Evolutionary conservation across 495 filamentous ascomycete species (phyloP).

Genomic region (Penicillium simplicissimum): DNA sequence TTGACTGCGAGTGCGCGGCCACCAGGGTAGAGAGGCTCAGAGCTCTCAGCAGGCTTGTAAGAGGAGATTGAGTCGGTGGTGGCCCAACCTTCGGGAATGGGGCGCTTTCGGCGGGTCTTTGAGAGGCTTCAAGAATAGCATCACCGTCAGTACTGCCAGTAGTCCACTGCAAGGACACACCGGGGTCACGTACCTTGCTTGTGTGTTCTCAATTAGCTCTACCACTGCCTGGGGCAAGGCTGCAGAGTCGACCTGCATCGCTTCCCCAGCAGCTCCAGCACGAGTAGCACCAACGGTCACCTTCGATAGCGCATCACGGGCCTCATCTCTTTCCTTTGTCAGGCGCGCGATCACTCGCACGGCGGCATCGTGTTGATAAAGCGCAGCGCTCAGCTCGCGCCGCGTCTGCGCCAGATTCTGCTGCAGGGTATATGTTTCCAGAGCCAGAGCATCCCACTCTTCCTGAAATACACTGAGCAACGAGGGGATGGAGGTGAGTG

Average conservation of each 20-base stretch:
- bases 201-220: slow-evolving; percentile 73
- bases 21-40: slow-evolving; percentile 64
- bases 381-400: slow-evolving; percentile 87
- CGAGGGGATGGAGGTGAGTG: slow-evolving; percentile 95
- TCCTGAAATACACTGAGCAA: slow-evolving; percentile 95
- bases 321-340: slow-evolving; percentile 87
- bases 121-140: slow-evolving; percentile 62
- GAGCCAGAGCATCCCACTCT: slow-evolving; percentile 92
- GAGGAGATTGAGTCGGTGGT: slow-evolving; percentile 69
- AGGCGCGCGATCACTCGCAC: slow-evolving; percentile 88
- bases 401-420: slow-evolving; percentile 86
- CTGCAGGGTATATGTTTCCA: slow-evolving; percentile 85
- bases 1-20: slow-evolving; percentile 68
- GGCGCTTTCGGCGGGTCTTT: slow-evolving; percentile 81
- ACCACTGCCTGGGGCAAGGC: slow-evolving; percentile 70
- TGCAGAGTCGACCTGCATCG: slow-evolving; percentile 85
- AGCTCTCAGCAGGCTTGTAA: slow-evolving; percentile 61
- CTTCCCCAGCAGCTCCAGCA: slow-evolving; percentile 63
- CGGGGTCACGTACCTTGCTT: slow-evolving; percentile 64
- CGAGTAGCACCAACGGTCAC: slow-evolving; percentile 68
- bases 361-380: slow-evolving; percentile 96
- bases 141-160: background rate
- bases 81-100: slow-evolving; percentile 82
- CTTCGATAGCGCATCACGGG: slow-evolving; percentile 85
- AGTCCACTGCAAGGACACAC: background rate